phyloP scores from a whole-genome alignment of 352 stramenopile species.

The Blastocystis sp. region DNA sequence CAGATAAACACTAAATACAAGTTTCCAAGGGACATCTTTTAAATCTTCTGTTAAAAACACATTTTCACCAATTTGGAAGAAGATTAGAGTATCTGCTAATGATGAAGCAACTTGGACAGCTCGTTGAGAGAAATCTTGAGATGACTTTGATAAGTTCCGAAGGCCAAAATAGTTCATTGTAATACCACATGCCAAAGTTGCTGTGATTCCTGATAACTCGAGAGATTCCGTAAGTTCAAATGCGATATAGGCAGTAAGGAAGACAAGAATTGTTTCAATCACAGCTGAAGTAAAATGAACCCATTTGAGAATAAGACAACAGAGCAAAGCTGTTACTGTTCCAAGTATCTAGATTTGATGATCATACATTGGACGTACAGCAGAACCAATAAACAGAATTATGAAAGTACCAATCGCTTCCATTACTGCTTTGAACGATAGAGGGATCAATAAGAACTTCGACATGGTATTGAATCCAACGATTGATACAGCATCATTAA shows the following conservation, averaged over 20 bases:
- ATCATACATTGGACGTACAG: slow-evolving; percentile 65
- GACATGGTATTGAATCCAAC: slow-evolving; percentile 80
- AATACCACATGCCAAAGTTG: slow-evolving; percentile 65
- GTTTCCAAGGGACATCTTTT: slow-evolving; percentile 25
- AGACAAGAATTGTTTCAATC: slow-evolving; percentile 64
- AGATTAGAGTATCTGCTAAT: slow-evolving; percentile 66
- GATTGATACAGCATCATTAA: slow-evolving; percentile 82
- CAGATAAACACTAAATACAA: slow-evolving; percentile 1
- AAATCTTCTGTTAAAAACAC: slow-evolving; percentile 26
- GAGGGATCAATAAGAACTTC: slow-evolving; percentile 78
- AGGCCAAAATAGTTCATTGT: slow-evolving; percentile 66
- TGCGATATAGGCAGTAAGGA: slow-evolving; percentile 65
- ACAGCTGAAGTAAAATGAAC: slow-evolving; percentile 47
- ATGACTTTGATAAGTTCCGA: slow-evolving; percentile 63
- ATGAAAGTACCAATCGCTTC: slow-evolving; percentile 76
- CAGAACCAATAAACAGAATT: slow-evolving; percentile 76
- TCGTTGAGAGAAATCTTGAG: slow-evolving; percentile 61
- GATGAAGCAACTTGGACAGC: slow-evolving; percentile 64
- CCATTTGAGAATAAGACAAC: slow-evolving; percentile 78
- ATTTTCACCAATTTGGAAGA: slow-evolving; percentile 65
- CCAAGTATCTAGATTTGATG: slow-evolving; percentile 66
- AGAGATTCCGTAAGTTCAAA: slow-evolving; percentile 64
- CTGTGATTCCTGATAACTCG: slow-evolving; percentile 64
- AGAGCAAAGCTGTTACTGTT: slow-evolving; percentile 74
- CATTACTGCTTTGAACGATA: slow-evolving; percentile 72